Evolutionary conservation across 371 early-diverging fungal species (phyloP), one percentile per base, ranked within the genome.

Genomic region (Gilbertella persicaria): DNA sequence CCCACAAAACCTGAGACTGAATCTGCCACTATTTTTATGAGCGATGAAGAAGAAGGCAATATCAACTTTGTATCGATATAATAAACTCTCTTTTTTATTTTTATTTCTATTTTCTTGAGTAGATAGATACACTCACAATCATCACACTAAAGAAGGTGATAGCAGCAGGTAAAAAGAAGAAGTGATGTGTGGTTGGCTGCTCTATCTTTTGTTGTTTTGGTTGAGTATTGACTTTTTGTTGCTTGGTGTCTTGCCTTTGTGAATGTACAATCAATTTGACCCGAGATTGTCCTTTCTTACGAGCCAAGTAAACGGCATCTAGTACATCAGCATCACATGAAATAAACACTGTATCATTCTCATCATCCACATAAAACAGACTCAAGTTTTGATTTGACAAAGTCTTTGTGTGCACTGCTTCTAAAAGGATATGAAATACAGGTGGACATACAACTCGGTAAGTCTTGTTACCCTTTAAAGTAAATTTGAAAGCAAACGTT

Each of bases 331-430:
- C 75, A 51, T 90, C 88, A 42, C 82, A 76, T 16, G 83, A 80
- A 57, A 95, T 75, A 48, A 86, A 71, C 19, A 95, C 88, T 45
- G 84, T 66, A 60, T 95, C 96, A 43, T 87, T 80, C 38, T 95
- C 96, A 46, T 94, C 94, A 62, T 95, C 96, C 52, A 89, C 45
- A 66, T 94, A 95, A 1, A 84, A 85, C 23, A 95, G 66, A 14
- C 75, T 84, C 26, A 86, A 67, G 75, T 73, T 44, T 35, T 67
- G 70, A 21, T 67, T 68, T 3, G 46, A 40, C 26, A 58, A 43
- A 7, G 69, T 25, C 35, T 72, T 75, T 5, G 54, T 47, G 4
- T 67, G 63, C 37, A 89, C 77, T 10, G 73, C 69, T 30, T 77
- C 69, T 41, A 75, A 70, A 38, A 91, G 69, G 16, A 67, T 45